Evolutionary conservation across 306 rosid species (phyloP).

Genomic region (Myrica gale): DNA sequence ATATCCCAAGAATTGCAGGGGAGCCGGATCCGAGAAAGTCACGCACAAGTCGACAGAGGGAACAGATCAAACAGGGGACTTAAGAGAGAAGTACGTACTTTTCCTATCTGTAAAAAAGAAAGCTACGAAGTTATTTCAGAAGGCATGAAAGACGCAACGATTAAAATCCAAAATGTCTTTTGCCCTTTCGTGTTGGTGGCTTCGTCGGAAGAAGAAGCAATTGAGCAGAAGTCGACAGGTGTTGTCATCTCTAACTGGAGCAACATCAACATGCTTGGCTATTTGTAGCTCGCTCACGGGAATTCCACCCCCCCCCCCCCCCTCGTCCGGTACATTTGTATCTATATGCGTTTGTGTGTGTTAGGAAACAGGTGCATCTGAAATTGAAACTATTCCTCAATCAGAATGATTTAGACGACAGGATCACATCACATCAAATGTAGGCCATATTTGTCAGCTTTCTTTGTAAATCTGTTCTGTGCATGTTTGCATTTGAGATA

Average conservation of each 20-base stretch:
- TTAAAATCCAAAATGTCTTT: constrained; percentile 47
- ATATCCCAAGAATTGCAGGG: too few relatives aligned
- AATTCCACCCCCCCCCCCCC: too few relatives aligned
- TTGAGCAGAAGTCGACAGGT: constrained; percentile 30
- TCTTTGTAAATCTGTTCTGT: too few relatives aligned
- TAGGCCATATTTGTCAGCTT: too few relatives aligned
- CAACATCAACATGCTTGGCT: constrained; percentile 41
- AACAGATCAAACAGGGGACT: constrained; percentile 21
- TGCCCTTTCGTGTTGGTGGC: constrained; percentile 32
- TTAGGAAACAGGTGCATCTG: too few relatives aligned
- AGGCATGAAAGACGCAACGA: constrained; percentile 40
- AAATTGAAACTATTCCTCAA: too few relatives aligned
- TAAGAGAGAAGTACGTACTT: constrained; percentile 32
- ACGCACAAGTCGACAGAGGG: constrained; percentile 51
- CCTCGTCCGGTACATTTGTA: too few relatives aligned
- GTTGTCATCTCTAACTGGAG: constrained; percentile 20
- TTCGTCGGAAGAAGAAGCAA: constrained; percentile 39
- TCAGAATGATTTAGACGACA: too few relatives aligned
- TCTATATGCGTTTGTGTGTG: too few relatives aligned
- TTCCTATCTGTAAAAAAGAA: constrained; percentile 32
- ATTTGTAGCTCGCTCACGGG: constrained; percentile 27
- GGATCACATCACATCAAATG: too few relatives aligned
- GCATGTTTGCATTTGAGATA: too few relatives aligned
- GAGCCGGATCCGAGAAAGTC: too few relatives aligned
- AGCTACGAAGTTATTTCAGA: constrained; percentile 45